These are phyloP conservation scores for Globisporangium ultimum DNA, from an alignment of 352 stramenopile genomes.

Conservation along the genomic window DNA sequence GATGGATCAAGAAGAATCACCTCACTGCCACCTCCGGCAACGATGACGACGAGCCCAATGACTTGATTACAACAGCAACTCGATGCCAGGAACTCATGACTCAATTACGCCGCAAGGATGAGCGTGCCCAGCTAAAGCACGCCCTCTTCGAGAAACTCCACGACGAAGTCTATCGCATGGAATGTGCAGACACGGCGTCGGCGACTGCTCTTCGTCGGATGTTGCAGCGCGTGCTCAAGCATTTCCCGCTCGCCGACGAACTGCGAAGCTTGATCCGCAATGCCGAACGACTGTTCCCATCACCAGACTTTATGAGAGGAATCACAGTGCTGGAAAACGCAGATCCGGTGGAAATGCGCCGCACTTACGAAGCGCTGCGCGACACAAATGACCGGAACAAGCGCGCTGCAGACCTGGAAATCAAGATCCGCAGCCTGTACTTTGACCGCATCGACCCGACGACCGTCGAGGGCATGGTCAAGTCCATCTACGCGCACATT, in stretches of 20 bases:
- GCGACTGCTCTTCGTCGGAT: conserved; percentile 25
- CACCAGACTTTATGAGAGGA: too few species aligned
- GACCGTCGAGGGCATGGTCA: conserved; percentile 74
- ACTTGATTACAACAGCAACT: conserved; percentile 5
- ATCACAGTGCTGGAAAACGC: conserved; percentile 18
- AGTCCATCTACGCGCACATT: conserved; percentile 79
- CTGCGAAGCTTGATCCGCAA: conserved; percentile 83
- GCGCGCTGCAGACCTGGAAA: conserved; percentile 78
- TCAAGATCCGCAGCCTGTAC: conserved; percentile 89
- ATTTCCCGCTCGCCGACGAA: conserved; percentile 56
- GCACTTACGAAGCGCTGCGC: conserved; percentile 37
- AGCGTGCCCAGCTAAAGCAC: conserved; percentile 53
- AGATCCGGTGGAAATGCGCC: conserved; percentile 23
- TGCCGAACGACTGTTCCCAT: conserved; percentile 73
- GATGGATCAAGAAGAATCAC: conserved; percentile 58
- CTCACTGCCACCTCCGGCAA: conserved; percentile 19
- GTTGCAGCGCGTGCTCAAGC: conserved; percentile 55
- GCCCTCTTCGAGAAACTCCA: conserved; percentile 55
- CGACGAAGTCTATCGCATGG: conserved; percentile 56
- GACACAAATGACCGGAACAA: conserved; percentile 72
- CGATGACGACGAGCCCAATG: neutral
- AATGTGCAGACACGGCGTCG: conserved; percentile 27
- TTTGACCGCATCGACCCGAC: conserved; percentile 86
- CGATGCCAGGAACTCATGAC: conserved; percentile 47
- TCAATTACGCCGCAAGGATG: conserved; percentile 62